Base-by-base conservation (phyloP, 768 basidiomycete genomes). In the Pholiota molesta region DNA sequence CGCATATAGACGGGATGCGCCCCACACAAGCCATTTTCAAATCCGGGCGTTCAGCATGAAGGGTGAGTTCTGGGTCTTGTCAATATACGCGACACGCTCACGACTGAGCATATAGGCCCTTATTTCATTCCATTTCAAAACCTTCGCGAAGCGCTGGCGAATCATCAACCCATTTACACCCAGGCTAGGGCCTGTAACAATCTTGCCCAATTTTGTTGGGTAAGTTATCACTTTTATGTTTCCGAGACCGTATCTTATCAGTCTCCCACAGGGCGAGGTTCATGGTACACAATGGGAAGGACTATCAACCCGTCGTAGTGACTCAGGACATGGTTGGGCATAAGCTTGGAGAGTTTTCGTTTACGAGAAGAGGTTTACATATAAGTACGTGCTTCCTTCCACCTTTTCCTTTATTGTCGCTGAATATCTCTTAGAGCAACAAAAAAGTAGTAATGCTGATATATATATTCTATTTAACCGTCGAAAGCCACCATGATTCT, bases 261-360 rank as follows among this genome's bases (percentile, higher is more conserved):
- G 3, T 29, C 26, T 51, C n/a, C 1, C 13, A 3, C 71, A 96
- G 95, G 3, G 79, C 96, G 37, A 86, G 88, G 40, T 98, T 99
- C 74, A 78, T 92, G 74, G 94, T 99, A 2, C 95, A 99, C 76
- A 98, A 98, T 66, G 97, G 97, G 37, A 94, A 89, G 76, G 86
- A 93, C 68, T 97, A 94, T 73, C 61, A 89, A 5, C 95, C 95
- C 0, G 90, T 99, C 42, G 76, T 82, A 47, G 83, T 99, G 65
- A 95, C 92, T 3, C 94, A 96, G 73, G 97, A 98, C 74, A 99
- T 99, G 97, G 94, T 99, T 1, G 97, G 97, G 0, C 96, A 99
- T 74, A 99, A 99, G 74, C 76, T 99, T 56, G 97, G 97, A 57
- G 95, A 98, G 80, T 98, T 99, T 74, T 79, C 94, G 42, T 86